phyloP scores from a whole-genome alignment of 352 stramenopile genomes.

The Pythium dissotocum region DNA sequence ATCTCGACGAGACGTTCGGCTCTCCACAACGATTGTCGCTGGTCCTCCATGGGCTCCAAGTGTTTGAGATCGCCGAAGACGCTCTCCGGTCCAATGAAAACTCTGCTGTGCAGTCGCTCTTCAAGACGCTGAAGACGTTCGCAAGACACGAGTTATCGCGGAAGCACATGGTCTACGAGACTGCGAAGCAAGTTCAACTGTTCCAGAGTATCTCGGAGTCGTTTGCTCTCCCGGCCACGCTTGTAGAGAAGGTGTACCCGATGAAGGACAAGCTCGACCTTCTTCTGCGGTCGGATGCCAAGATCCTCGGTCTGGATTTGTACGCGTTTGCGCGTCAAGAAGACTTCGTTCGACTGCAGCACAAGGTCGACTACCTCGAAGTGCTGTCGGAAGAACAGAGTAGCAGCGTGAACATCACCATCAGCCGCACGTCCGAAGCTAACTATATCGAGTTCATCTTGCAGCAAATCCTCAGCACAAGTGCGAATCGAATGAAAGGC shows the following conservation, averaged over 20 bases:
- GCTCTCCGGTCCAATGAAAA: conserved; percentile 41
- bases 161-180: conserved; percentile 43
- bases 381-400: conserved; percentile 61
- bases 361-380: conserved; percentile 77
- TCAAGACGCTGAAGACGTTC: conserved; percentile 49
- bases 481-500: conserved; percentile 44
- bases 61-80: conserved; percentile 56
- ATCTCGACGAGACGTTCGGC: conserved; percentile 46
- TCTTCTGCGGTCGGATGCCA: conserved; percentile 65
- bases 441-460: conserved; percentile 76
- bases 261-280: conserved; percentile 59
- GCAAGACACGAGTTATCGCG: conserved; percentile 52
- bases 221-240: conserved; percentile 40
- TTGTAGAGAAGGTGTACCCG: conserved; percentile 38
- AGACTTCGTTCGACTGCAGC: conserved; percentile 55
- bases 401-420: conserved; percentile 50
- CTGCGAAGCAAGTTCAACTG: conserved; percentile 46
- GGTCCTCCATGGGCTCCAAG: conserved; percentile 61
- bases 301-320: conserved; percentile 69
- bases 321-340: conserved; percentile 54
- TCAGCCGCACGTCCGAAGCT: conserved; percentile 56
- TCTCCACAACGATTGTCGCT: conserved; percentile 68
- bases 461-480: conserved; percentile 63
- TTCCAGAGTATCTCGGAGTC: conserved; percentile 45
- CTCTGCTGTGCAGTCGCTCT: conserved; percentile 35